Evolutionary conservation across 352 stramenopile genomes (phyloP), one percentile per base, ranked within the genome.

Genomic region (Phytophthora cryptogea): DNA sequence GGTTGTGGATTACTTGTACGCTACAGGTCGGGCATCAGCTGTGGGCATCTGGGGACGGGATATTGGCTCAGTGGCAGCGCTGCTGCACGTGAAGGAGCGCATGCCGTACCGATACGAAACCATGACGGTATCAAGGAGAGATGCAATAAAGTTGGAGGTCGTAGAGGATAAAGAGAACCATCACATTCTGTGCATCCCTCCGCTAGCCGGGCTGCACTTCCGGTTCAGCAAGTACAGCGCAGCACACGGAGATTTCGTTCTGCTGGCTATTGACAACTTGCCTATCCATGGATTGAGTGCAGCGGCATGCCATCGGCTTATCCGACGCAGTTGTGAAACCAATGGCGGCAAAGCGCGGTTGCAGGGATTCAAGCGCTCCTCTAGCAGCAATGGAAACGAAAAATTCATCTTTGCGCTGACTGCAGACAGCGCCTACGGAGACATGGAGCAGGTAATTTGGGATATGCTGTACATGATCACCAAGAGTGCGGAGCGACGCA

Each of bases 391-490:
- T 60, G 49, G 27, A 59, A 57, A 32, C 14, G 58, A 85, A 44
- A 50, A 69, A n/a, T 90, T 93, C 28, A 76, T 91, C 2, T 86
- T 86, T 63, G 79, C 70, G 3, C 36, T 91, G 14, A 73, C 67
- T 5, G 51, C 86, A 6, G 83, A 93, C 59, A 85, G 76, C 28
- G 74, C 75, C 6, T 93, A 88, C 43, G 80, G 79, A 42, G 83
- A 93, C 45, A 85, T 93, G 78, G 75, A 90, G 59, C 74, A 78
- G 52, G 80, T 93, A 20, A 78, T 93, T 46, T 70, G 70, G 48
- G 83, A 93, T 72, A 88, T 89, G 80, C 61, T 93, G 6, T 41
- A 68, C 8, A 84, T 88, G 72, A 76, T 93, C 48, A 78, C 68
- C 39, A 78, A 80, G 51, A 93, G 83, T 23, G 83, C 83, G 1